A percentile compares a stretch with the other conserved stretches of the same genome.
Conservation (phyloP, 371 early-diverging fungal genomes). For the Mortierella sp. region DNA sequence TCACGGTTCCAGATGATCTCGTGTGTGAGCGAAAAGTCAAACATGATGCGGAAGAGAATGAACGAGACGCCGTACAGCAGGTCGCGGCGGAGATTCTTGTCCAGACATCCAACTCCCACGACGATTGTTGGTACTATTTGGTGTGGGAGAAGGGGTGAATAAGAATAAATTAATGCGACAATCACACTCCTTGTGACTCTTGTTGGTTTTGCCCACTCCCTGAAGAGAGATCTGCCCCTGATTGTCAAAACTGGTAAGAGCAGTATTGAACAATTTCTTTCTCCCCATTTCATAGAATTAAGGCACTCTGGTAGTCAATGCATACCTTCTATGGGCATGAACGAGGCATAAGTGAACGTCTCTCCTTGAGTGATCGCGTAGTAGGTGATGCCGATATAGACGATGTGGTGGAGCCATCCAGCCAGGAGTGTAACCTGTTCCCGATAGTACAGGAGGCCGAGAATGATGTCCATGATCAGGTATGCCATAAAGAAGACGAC, state of each 20-base stretch:
- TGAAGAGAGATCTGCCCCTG: neutral
- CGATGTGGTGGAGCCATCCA: slow-evolving; percentile 69
- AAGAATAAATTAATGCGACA: neutral
- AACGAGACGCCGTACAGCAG: slow-evolving; percentile 16
- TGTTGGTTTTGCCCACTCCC: neutral
- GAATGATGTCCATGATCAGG: slow-evolving; percentile 57
- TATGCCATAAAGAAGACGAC: slow-evolving; percentile 45
- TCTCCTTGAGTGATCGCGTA: slow-evolving; percentile 12
- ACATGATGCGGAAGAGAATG: slow-evolving; percentile 21
- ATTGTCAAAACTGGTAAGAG: neutral
- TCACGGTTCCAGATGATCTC: slow-evolving; percentile 24
- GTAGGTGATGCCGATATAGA: slow-evolving; percentile 43
- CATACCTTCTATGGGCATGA: slow-evolving; percentile 35
- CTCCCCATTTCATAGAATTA: neutral
- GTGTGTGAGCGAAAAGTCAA: slow-evolving; percentile 25
- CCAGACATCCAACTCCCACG: slow-evolving; percentile 25
- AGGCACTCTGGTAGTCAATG: neutral
- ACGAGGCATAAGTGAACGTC: slow-evolving; percentile 12
- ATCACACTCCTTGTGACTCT: neutral
- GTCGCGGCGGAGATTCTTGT: slow-evolving; percentile 31
- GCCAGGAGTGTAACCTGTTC: slow-evolving; percentile 61
- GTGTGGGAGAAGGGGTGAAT: too few relatives aligned
- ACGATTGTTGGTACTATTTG: slow-evolving; percentile 30
- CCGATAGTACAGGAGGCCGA: slow-evolving; percentile 61
- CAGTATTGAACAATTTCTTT: neutral